Evolutionary conservation across 139 green algal species (phyloP).

Genomic region (Chlorokybus atmophyticus): DNA sequence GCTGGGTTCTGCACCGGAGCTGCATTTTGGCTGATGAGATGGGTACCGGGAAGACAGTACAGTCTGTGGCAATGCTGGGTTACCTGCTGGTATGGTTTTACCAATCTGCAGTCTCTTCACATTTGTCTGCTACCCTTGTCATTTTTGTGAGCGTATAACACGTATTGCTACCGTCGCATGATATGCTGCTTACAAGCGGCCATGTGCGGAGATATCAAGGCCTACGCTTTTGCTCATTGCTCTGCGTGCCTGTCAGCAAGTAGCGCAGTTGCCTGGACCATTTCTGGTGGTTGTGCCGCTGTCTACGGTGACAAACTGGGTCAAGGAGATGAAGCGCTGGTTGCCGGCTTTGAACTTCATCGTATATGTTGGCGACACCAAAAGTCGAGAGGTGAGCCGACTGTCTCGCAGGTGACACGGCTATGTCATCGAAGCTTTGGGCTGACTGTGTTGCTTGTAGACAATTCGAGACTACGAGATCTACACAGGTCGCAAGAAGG

Average conservation of each 20-base stretch:
- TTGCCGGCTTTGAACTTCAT: slow-evolving; percentile 47
- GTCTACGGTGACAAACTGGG: slow-evolving; percentile 80
- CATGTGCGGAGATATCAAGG: too few relatives aligned
- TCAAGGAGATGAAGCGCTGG: slow-evolving; percentile 72
- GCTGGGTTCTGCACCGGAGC: slow-evolving; percentile 59
- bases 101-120: too few relatives aligned
- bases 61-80: slow-evolving; percentile 49
- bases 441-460: slow-evolving; percentile 15
- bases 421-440: too few relatives aligned
- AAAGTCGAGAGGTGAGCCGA: slow-evolving; percentile 32
- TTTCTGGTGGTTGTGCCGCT: slow-evolving; percentile 83
- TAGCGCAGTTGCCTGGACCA: slow-evolving; percentile 46
- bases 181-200: too few relatives aligned
- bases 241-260: too few relatives aligned
- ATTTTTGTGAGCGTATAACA: too few relatives aligned
- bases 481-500: slow-evolving; percentile 8
- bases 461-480: slow-evolving; percentile 54
- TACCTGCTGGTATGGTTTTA: slow-evolving; percentile 34
- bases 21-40: slow-evolving; percentile 93
- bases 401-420: neutral
- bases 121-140: too few relatives aligned
- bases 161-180: too few relatives aligned
- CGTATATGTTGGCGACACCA: slow-evolving; percentile 77
- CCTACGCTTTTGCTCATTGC: too few relatives aligned
- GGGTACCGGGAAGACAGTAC: slow-evolving; percentile 68